Evolutionary conservation across 768 basidiomycete genomes (phyloP), one percentile per base, ranked within the genome.

Genomic region (Lactifluus rugatus): DNA sequence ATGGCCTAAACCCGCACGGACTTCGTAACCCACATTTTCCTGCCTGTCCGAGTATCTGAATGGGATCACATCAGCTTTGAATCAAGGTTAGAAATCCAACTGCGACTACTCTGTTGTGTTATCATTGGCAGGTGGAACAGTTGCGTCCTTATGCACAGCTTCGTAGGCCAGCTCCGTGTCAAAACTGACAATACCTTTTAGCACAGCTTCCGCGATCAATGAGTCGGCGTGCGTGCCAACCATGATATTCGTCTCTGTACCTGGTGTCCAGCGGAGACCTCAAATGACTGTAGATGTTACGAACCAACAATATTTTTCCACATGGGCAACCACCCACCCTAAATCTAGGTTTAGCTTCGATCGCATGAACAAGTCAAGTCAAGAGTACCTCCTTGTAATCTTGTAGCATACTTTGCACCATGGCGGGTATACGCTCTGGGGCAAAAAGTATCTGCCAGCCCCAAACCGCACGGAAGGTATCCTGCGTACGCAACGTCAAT

Each of bases 171-270:
- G 70, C 0, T 80, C 77, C 3, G 74, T 68, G 68, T 89, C 82
- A 51, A 88, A 87, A 0, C 75, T 84, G 0, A 71, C 74, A 13
- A 87, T 70, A 9, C 83, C 83, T 70, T 88, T 88, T 26, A 82
- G 62, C 10, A 82, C 80, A 0, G 84, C 86, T 67, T 87, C 85
- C 0, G 87, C 83, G 25, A 89, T 74, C 34, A 87, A 78, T 2
- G 87, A 89, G 65, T 89, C 87, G 7, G 87, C 86, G 62, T 93
- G 87, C 0, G 87, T 90, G 10, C 77, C 85, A 16, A 90, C 83
- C 89, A 92, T 92, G 64, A 90, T 89, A 63, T 89, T 92, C 1
- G 89, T 90, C 66, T 92, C 86, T 74, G 48, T 21, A 26, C 26
- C 25, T 8, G 25, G 13, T 13, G 5, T 11, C 9, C 16, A 14